Base-by-base conservation (phyloP, 2,329 filamentous ascomycete genomes). In the Scolecobasidium constrictum region DNA sequence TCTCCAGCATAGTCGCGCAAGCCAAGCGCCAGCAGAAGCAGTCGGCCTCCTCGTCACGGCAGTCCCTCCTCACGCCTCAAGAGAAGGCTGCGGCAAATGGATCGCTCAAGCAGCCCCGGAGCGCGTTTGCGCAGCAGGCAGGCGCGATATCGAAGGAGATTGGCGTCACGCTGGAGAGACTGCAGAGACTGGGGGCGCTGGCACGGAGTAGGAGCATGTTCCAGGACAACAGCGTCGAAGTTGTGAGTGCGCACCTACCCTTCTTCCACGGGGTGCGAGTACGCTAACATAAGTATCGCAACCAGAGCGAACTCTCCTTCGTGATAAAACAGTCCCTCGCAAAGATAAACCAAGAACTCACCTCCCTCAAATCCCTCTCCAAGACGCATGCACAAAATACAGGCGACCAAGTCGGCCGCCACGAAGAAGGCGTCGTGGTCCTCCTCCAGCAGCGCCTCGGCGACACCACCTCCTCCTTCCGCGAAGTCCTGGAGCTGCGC, bases 311-410 rank as follows among this genome's bases (percentile, higher is more conserved):
- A 63, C 77, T 95, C 60, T 95, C 88, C 5, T 95, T 88, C 57
- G 84, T 96, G 57, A 95, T 96, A 71, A 96, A 96, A 67, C 90
- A 96, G 69, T 90, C 96, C 56, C 76, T 96, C 41, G 86, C 86
- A 1, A 78, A 73, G 4, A 63, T 85, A 45, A 96, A 95, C 63
- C 79, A 86, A 51, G 84, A 94, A 57, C 96, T 96, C 53, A 83
- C 83, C 36, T 71, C 73, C 7, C 70, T 98, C n/a, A 85, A 94
- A 58, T 67, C 73, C 5, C 72, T 95, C 36, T 82, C 86, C 12
- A 76, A 80, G 42, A 81, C 88, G 61, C 83, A 90, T 53, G 82
- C 84, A 15, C 49, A 77, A 76, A 52, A 61, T 4, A 60, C 61
- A 15, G 59, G 56, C 9, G 74, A 78, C 48, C 88, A 95, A 58